phyloP scores from a whole-genome alignment of 2,329 filamentous ascomycete species.

The Diaporthe caulivora region DNA sequence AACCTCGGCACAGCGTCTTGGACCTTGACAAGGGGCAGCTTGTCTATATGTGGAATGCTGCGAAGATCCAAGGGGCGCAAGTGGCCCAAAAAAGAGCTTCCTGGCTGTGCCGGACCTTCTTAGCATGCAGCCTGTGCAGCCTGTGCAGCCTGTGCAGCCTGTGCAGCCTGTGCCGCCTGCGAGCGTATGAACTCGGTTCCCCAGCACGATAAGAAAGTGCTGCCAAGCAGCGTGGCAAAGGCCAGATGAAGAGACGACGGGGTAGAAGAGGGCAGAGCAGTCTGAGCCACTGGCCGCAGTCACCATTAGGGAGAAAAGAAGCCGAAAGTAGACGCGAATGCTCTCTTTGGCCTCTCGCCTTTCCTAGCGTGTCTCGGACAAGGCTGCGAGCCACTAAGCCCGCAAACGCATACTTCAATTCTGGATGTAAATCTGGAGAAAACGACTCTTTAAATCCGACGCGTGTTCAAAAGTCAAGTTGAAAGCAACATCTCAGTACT shows the following conservation, averaged over 20 bases:
- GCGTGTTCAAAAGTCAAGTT: not conserved
- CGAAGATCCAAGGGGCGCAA: not conserved
- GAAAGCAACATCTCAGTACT: not conserved
- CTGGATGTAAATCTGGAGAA: not conserved
- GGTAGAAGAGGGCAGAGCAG: not conserved
- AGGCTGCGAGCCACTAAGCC: not conserved
- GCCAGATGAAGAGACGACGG: not conserved
- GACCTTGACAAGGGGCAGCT: not conserved
- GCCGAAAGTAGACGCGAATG: not conserved
- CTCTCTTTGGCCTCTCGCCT: not conserved
- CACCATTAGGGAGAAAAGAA: not conserved
- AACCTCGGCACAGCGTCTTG: not conserved
- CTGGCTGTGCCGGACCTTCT: not conserved
- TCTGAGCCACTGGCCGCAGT: not conserved
- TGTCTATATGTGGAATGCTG: not conserved
- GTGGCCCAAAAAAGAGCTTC: not conserved
- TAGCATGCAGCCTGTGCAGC: slow-evolving; percentile 4
- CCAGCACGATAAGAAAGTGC: not conserved
- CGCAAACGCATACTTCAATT: not conserved
- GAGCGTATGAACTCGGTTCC: not conserved
- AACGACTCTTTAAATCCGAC: not conserved
- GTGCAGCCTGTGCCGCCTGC: not conserved
- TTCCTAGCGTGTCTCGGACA: not conserved
- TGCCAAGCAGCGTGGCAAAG: not conserved
- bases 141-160: too few species aligned